Base-by-base conservation (phyloP, 371 early-diverging fungal genomes). In the Mortierella sp. region DNA sequence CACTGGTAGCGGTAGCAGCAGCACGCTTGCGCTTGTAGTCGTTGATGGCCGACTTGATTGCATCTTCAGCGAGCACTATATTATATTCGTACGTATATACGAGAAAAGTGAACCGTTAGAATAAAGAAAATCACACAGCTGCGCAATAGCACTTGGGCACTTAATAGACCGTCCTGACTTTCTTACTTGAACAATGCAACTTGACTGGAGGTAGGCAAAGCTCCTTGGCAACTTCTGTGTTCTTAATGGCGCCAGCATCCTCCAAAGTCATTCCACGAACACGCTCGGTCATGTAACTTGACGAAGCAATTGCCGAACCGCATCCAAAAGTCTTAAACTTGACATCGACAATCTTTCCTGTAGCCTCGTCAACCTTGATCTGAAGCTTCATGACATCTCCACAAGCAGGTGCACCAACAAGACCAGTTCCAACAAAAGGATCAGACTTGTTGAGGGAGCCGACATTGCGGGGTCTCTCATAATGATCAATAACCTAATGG, bases 281-380 rank as follows among this genome's bases (percentile, higher is more conserved):
- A 83, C 94, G 93, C 85, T 98, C 98, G 13, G 98, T 96, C 80
- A 96, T 97, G 55, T 96, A 92, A 52, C 94, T 94, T 28, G 96
- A 95, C 36, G 96, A 95, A 10, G 99, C 99, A 76, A 99, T 99
- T 57, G 99, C 99, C 36, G 96, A 95, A 61, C 99, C 99, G 79
- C 99, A 99, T n/a, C 99, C 99, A 88, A 98, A 99, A 1, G 99
- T 99, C 88, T 98, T 99, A 89, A 99, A 99, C 86, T 96, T 96
- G 72, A 97, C 98, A 82, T 99, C 99, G 62, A 92, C 90, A 76
- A 99, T 99, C 77, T 94, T 92, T 63, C 97, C 96, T 45, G 90
- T 90, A 10, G 86, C 90, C 43, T 95, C 94, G 76, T 98, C 95
- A 4, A 99, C 99, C 84, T 94, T 92, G 84, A 99, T 99, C 84